Evolutionary conservation across 176 grass and related monocot species (phyloP).

Genomic region (Avena eriantha): DNA sequence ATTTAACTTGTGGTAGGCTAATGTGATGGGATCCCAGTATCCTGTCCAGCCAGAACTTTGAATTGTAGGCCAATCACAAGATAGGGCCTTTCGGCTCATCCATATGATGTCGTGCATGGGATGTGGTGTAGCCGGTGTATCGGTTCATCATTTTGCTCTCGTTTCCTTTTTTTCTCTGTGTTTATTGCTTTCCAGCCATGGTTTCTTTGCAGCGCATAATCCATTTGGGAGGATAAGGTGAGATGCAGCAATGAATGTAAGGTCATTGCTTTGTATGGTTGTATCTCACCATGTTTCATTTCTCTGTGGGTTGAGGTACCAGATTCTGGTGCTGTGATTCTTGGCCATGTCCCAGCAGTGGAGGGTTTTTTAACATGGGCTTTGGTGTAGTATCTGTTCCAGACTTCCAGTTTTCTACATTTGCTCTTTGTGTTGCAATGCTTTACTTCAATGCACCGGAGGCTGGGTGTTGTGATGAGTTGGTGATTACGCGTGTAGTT

Average conservation of each 20-base stretch:
- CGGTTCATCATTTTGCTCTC: not conserved
- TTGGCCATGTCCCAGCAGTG: not conserved
- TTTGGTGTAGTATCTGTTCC: not conserved
- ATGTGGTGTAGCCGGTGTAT: not conserved
- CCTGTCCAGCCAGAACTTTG: not conserved
- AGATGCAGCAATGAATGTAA: not conserved
- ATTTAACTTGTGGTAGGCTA: slow-evolving; percentile 14
- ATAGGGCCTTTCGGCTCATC: not conserved
- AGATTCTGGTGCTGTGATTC: not conserved
- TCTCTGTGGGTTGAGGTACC: not conserved
- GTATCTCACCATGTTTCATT: not conserved
- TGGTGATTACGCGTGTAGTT: too few relatives aligned
- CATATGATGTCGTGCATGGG: not conserved
- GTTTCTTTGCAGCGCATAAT: not conserved
- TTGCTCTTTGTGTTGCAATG: not conserved
- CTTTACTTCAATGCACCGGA: not conserved
- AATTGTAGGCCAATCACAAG: not conserved
- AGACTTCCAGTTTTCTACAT: not conserved
- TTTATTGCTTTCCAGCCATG: not conserved
- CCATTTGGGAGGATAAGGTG: not conserved
- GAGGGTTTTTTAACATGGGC: not conserved
- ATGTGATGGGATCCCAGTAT: not conserved
- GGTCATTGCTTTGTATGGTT: not conserved
- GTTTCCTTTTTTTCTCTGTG: not conserved
- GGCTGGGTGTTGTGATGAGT: too few relatives aligned